These are phyloP conservation scores for Dactylonectria estremocensis DNA, from an alignment of 2,329 filamentous ascomycete species.

Conservation along the genomic window DNA sequence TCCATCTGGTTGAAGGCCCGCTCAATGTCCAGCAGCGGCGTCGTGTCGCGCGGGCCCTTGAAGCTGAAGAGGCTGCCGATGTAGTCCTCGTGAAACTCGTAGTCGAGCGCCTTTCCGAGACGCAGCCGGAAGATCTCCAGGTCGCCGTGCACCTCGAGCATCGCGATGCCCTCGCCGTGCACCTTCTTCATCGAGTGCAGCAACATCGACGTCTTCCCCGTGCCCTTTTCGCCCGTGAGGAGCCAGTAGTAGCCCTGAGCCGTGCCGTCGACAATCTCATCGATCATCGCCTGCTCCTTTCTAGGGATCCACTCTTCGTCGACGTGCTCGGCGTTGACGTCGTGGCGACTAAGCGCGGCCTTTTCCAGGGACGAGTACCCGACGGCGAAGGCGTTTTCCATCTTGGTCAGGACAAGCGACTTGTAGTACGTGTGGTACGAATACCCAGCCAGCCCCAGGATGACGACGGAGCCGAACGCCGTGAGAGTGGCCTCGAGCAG, in stretches of 20 bases:
- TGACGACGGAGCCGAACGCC: constrained; percentile 47
- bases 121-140: constrained; percentile 80
- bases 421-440: constrained; percentile 69
- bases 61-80: constrained; percentile 81
- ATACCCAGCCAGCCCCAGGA: constrained; percentile 52
- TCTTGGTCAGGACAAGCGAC: constrained; percentile 77
- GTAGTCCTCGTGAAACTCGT: constrained; percentile 77
- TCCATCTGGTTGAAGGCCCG: constrained; percentile 82
- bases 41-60: constrained; percentile 78
- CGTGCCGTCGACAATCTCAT: constrained; percentile 73
- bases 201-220: constrained; percentile 80
- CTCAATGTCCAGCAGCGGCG: constrained; percentile 79
- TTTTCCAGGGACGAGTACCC: constrained; percentile 77
- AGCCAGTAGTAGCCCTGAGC: constrained; percentile 76
- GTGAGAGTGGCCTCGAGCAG: constrained; percentile 49
- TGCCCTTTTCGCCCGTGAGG: constrained; percentile 79
- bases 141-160: constrained; percentile 80
- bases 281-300: constrained; percentile 73
- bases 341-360: constrained; percentile 61
- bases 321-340: constrained; percentile 11
- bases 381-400: constrained; percentile 79
- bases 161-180: constrained; percentile 76
- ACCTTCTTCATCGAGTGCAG: constrained; percentile 79
- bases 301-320: constrained; percentile 68
- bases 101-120: constrained; percentile 79